Percentiles rank a stretch among this genome's conserved stretches.
Conservation (phyloP, 2,329 filamentous ascomycete genomes). For the Volutella citrinella region DNA sequence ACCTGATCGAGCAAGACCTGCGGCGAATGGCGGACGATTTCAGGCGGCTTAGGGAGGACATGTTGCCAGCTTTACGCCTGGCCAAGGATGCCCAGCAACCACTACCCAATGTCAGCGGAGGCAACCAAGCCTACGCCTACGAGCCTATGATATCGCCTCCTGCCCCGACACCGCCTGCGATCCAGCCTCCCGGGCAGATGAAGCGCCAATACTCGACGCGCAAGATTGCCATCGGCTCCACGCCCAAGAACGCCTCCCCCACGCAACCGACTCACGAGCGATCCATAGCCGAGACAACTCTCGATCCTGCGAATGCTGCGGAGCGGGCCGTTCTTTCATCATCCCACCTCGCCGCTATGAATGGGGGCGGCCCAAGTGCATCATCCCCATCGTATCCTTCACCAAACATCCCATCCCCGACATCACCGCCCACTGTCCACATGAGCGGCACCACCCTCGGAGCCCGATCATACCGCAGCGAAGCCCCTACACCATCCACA, state of each 20-base stretch:
- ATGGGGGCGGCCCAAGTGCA: conserved; percentile 54
- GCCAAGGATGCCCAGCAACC: conserved; percentile 91
- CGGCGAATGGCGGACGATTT: conserved; percentile 85
- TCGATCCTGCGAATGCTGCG: conserved; percentile 68
- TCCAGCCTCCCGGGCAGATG: conserved; percentile 47
- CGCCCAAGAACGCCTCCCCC: conserved; percentile 74
- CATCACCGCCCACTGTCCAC: conserved; percentile 56
- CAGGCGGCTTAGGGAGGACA: conserved; percentile 81
- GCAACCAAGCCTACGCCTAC: conserved; percentile 47
- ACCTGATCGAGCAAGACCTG: conserved; percentile 77
- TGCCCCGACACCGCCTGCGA: conserved; percentile 52
- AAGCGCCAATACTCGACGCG: conserved; percentile 74
- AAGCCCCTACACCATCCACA: conserved; percentile 51
- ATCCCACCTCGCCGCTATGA: conserved; percentile 68
- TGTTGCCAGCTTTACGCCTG: conserved; percentile 84
- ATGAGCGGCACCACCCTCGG: conserved; percentile 55
- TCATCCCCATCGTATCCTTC: conserved; percentile 57
- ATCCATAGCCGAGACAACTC: conserved; percentile 58
- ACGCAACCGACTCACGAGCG: conserved; percentile 69
- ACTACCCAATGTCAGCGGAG: conserved; percentile 54
- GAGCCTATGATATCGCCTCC: conserved; percentile 52
- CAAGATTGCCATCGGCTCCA: conserved; percentile 67
- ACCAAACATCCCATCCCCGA: conserved; percentile 68
- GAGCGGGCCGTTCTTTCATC: conserved; percentile 65
- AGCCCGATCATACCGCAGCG: conserved; percentile 58